Conservation (phyloP, 352 stramenopile species). For the Globisporangium cylindrosporum region DNA sequence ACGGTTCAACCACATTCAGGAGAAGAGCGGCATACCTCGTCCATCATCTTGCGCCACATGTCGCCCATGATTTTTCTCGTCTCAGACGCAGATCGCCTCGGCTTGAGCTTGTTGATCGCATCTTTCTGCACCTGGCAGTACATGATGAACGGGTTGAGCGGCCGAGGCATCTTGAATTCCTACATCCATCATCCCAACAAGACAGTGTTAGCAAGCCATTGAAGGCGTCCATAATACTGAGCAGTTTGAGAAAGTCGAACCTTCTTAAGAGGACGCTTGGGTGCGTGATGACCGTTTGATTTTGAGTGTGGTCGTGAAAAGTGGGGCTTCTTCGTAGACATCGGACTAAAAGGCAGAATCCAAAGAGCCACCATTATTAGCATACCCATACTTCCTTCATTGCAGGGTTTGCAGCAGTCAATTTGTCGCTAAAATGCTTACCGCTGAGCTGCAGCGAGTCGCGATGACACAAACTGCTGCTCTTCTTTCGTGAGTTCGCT, state of each 20-base stretch:
- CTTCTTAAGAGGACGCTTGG: slow-evolving; percentile 28
- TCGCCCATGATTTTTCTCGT: slow-evolving; percentile 79
- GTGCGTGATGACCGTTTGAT: slow-evolving; percentile 24
- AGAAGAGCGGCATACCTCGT: slow-evolving; percentile 42
- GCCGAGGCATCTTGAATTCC: slow-evolving; percentile 41
- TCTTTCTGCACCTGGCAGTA: slow-evolving; percentile 82
- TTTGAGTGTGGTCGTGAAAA: slow-evolving; percentile 11
- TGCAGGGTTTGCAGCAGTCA: neutral
- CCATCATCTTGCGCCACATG: slow-evolving; percentile 79
- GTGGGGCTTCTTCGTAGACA: slow-evolving; percentile 38
- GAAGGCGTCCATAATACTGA: neutral
- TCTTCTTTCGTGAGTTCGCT: slow-evolving; percentile 73
- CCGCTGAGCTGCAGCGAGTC: slow-evolving; percentile 31
- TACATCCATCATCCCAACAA: slow-evolving; percentile 6
- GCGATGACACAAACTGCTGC: slow-evolving; percentile 59
- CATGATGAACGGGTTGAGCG: slow-evolving; percentile 84
- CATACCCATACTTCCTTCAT: neutral
- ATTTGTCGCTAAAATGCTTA: slow-evolving; percentile 17
- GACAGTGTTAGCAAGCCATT: neutral
- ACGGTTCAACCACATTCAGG: neutral
- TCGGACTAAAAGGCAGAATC: slow-evolving; percentile 28
- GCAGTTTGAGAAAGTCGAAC: neutral
- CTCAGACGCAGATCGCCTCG: slow-evolving; percentile 58
- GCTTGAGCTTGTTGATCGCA: slow-evolving; percentile 44
- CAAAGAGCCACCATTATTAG: slow-evolving; percentile 1